phyloP scores from a whole-genome alignment of 257 asterid species.

The Cinchona pubescens region DNA sequence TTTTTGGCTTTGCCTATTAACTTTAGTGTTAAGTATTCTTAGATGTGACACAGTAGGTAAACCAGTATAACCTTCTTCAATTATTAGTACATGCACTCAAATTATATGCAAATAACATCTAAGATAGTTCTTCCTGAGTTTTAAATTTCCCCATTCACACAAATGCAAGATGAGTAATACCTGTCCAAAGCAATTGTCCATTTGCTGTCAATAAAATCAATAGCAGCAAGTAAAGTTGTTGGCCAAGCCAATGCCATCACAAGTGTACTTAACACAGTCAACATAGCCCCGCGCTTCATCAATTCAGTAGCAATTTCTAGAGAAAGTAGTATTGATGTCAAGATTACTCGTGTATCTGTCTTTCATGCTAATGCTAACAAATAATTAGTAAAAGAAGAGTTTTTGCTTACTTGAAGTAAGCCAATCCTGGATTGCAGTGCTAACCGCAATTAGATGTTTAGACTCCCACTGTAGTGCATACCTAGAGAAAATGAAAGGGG shows the following conservation, averaged over 20 bases:
- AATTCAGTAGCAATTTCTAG: constrained; percentile 72
- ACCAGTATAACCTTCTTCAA: neutral
- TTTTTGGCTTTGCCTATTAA: neutral
- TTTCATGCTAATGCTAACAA: neutral
- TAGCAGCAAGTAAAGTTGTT: constrained; percentile 62
- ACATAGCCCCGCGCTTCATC: constrained; percentile 94
- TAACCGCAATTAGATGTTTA: constrained; percentile 70
- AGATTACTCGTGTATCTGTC: constrained; percentile 6
- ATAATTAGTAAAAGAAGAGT: constrained; percentile 18
- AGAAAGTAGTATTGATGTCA: constrained; percentile 24
- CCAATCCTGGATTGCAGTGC: constrained; percentile 97
- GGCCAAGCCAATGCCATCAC: constrained; percentile 94
- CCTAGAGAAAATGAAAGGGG: constrained; percentile 39
- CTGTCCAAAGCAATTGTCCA: constrained; percentile 93
- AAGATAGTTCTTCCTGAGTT: neutral
- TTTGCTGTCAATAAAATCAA: constrained; percentile 87
- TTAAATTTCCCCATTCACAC: neutral
- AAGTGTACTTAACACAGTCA: constrained; percentile 79
- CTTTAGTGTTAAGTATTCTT: neutral
- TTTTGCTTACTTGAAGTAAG: constrained; percentile 85
- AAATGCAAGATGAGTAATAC: constrained; percentile 31
- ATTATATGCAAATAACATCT: neutral
- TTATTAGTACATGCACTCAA: neutral
- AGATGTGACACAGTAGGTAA: neutral
- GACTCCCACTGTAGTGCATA: constrained; percentile 95